Base-by-base conservation (phyloP, 2,329 filamentous ascomycete species). In the Hypoxylon sp. region DNA sequence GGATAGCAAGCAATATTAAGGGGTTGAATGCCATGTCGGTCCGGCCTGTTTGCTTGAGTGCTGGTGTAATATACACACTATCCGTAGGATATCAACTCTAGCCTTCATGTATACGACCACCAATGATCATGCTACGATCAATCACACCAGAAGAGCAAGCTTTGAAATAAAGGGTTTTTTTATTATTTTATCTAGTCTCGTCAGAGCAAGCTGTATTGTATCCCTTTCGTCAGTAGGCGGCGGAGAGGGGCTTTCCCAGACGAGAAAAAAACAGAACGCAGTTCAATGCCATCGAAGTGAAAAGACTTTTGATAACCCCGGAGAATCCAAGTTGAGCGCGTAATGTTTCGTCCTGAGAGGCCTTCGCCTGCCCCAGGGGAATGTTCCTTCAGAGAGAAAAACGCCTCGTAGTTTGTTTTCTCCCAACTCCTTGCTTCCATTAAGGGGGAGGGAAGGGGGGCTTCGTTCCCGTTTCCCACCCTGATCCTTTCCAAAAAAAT, bases 161-260 rank as follows among this genome's bases (percentile, higher is more conserved):
- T n/a, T 33, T 33, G 29, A n/a, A 35, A 35, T 17, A 33, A 5
- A 29, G 9, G 13, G 9, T 3, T 29, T 6, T 42, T 37, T 27
- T 41, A 31, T 49, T n/a, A n/a, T n/a, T n/a, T 49, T 24, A 33
- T 49, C 6, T 17, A 49, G 31, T 41, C 31, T 17, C n/a, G 48
- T 62, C 60, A 60, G 57, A 29, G 60, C 48, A 57, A 26, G 60
- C 56, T 49, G n/a, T n/a, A n/a, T n/a, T n/a, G n/a, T n/a, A n/a
- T n/a, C 57, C 18, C 60, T 54, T 35, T 61, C 58, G 42, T 58
- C 45, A 31, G 35, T 55, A 51, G 17, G 29, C 17, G 7, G 13
- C 6, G 20, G 37, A 27, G 9, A 24, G 27, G n/a, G 38, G 33
- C 35, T 43, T 33, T n/a, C 38, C 45, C 17, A 48, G 21, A 35